Percentiles rank a stretch among this genome's conserved stretches.
phyloP scores from a whole-genome alignment of 1,139 yeast genomes.

The Saccharomyces hybrid region DNA sequence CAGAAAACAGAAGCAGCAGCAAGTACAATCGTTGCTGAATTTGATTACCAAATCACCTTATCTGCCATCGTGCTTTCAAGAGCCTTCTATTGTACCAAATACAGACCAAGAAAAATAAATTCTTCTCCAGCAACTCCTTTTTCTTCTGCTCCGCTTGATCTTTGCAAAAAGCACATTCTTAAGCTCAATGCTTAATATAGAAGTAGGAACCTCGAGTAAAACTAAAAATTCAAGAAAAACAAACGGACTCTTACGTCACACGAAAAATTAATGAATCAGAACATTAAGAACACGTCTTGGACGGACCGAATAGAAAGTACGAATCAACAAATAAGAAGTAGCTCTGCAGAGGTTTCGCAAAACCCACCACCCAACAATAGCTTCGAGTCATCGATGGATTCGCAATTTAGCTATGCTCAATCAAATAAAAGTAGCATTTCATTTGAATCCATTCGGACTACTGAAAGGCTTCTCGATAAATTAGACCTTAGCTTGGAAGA shows the following conservation, averaged over 20 bases:
- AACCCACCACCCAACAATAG: neutral
- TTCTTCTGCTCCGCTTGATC: neutral
- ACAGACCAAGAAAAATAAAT: neutral
- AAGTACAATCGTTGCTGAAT: neutral
- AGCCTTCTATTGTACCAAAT: neutral
- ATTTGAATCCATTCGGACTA: conserved; percentile 27
- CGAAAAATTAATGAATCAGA: neutral
- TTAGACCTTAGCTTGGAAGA: conserved; percentile 30
- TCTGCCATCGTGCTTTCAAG: neutral
- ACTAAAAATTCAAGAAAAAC: neutral
- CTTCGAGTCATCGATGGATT: neutral
- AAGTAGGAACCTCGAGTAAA: neutral
- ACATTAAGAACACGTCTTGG: neutral
- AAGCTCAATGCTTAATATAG: neutral
- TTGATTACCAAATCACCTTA: neutral
- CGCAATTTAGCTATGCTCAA: neutral
- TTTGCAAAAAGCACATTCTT: neutral
- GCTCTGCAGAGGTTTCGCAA: neutral
- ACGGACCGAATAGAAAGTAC: neutral
- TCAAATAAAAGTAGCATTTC: conserved; percentile 18
- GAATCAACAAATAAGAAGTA: neutral
- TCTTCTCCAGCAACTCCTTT: neutral
- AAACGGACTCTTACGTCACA: conserved; percentile 1
- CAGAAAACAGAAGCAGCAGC: neutral
- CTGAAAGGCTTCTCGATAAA: conserved; percentile 29